Conservation (phyloP, 2,329 filamentous ascomycete species). For the Epichloe festucae region DNA sequence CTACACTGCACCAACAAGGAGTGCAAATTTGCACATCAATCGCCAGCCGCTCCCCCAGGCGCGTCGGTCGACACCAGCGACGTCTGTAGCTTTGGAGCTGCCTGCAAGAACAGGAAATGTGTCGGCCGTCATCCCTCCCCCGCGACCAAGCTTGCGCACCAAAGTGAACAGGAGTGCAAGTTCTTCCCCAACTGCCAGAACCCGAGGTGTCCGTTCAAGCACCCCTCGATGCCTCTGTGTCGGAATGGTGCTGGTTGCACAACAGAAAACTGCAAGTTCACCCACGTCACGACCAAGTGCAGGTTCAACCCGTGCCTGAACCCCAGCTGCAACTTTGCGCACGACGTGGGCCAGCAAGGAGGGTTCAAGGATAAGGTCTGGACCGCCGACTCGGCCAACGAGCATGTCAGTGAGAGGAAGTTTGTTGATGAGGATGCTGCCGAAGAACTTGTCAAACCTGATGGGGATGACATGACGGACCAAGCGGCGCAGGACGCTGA, state of each 20-base stretch:
- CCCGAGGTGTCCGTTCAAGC: slow-evolving; percentile 73
- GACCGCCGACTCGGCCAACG: slow-evolving; percentile 47
- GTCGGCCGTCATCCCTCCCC: slow-evolving; percentile 85
- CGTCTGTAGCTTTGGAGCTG: slow-evolving; percentile 70
- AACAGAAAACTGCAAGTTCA: slow-evolving; percentile 73
- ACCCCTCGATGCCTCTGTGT: slow-evolving; percentile 76
- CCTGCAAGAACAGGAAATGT: slow-evolving; percentile 94
- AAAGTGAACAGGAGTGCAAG: slow-evolving; percentile 76
- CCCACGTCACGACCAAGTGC: slow-evolving; percentile 74
- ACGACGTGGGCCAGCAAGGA: slow-evolving; percentile 80
- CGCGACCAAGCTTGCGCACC: slow-evolving; percentile 63
- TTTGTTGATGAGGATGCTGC: slow-evolving; percentile 60
- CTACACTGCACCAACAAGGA: slow-evolving; percentile 75
- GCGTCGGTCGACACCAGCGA: slow-evolving; percentile 67
- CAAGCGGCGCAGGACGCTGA: slow-evolving; percentile 24
- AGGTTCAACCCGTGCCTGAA: slow-evolving; percentile 88
- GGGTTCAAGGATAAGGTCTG: slow-evolving; percentile 83
- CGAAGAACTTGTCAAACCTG: slow-evolving; percentile 63
- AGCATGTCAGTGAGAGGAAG: slow-evolving; percentile 77
- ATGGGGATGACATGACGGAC: slow-evolving; percentile 25
- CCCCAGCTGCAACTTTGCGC: slow-evolving; percentile 75
- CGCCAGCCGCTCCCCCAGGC: slow-evolving; percentile 75
- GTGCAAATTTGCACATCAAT: slow-evolving; percentile 90
- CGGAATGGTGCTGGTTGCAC: slow-evolving; percentile 85
- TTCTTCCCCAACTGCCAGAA: slow-evolving; percentile 91